Base-by-base conservation (phyloP, 2,329 filamentous ascomycete species). In the Pseudogymnoascus sp. region DNA sequence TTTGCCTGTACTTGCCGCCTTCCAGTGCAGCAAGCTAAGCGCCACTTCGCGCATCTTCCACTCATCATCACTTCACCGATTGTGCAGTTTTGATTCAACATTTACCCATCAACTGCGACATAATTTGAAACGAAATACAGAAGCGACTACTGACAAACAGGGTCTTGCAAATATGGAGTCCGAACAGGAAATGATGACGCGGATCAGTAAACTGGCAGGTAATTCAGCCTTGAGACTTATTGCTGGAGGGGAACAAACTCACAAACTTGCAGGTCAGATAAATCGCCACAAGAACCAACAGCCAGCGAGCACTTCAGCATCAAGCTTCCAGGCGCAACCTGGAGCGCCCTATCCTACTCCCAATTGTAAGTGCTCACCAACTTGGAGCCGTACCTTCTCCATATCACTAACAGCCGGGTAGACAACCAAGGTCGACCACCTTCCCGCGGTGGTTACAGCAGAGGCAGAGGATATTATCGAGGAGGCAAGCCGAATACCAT, bases 261-360 rank as follows among this genome's bases (percentile, higher is more conserved):
- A 57, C 65, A 43, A 25, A 16, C 33, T 60, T 38, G 8, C 65
- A 91, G 88, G 88, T 67, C 87, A 89, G 74, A 93, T 94, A 71
- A 92, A 92, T 72, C 84, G 86, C 59, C 86, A 89, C 76, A 92
- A 89, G 73, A 89, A 83, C 65, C 82, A 86, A 65, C 80, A 83
- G 25, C 50, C 57, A 60, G 57, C 25, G 25, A 25, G 63, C 74
- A 71, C 76, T 80, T 63, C 78, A 77, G 9, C 74, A 82, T 63
- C 75, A 78, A 54, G 9, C 39, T 37, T 35, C n/a, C 41, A 61
- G 25, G 33, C 47, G 16, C 47, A 61, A 58, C 58, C 58, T n/a
- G 58, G 66, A 54, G 63, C 58, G 16, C 58, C 58, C 12, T 60
- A 60, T 60, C 58, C 58, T 18, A 50, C 58, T 20, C 58, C 37